A percentile compares a stretch with the other conserved stretches of the same genome.
phyloP scores from a whole-genome alignment of 2,329 filamentous ascomycete species.

The Claviceps fusiformis region DNA sequence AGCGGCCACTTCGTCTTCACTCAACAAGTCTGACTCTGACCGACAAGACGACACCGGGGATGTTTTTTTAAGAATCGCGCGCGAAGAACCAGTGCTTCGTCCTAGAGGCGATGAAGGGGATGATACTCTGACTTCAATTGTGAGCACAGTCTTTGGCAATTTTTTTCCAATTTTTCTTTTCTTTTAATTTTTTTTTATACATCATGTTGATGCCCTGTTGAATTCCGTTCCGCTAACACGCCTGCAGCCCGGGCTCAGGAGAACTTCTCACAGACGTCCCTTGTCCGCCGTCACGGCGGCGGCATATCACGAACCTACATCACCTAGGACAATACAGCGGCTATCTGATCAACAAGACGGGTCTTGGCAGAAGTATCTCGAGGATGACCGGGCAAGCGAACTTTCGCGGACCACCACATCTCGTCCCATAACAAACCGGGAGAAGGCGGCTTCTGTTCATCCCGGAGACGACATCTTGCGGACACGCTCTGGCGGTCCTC shows the following conservation, averaged over 20 bases:
- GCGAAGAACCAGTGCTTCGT: slow-evolving; percentile 33
- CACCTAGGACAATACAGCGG: slow-evolving; percentile 37
- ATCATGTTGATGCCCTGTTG: too few species aligned
- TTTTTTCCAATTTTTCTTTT: too few species aligned
- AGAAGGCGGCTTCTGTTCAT: slow-evolving; percentile 27
- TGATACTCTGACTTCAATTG: slow-evolving; percentile 26
- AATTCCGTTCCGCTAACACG: background rate
- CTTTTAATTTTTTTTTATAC: too few species aligned
- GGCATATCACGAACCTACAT: slow-evolving; percentile 29
- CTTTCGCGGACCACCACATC: slow-evolving; percentile 30
- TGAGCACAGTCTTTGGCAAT: slow-evolving; percentile 23
- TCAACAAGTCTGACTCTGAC: background rate
- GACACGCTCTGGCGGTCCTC: slow-evolving; percentile 18
- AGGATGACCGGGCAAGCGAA: slow-evolving; percentile 29
- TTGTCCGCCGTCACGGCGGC: slow-evolving; percentile 35
- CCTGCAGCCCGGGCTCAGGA: slow-evolving; percentile 32
- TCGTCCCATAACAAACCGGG: slow-evolving; percentile 26
- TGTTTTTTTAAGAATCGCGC: slow-evolving; percentile 44
- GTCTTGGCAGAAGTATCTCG: slow-evolving; percentile 23
- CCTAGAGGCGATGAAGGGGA: slow-evolving; percentile 21
- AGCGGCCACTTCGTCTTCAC: background rate
- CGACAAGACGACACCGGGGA: slow-evolving; percentile 39
- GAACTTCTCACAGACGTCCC: slow-evolving; percentile 35
- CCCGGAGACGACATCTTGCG: slow-evolving; percentile 24
- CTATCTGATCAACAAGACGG: slow-evolving; percentile 44